A percentile compares a stretch with the other conserved stretches of the same genome.
These are phyloP conservation scores for Starmera stellimalicola DNA, from an alignment of 1,139 yeast genomes.

Conservation along the genomic window DNA sequence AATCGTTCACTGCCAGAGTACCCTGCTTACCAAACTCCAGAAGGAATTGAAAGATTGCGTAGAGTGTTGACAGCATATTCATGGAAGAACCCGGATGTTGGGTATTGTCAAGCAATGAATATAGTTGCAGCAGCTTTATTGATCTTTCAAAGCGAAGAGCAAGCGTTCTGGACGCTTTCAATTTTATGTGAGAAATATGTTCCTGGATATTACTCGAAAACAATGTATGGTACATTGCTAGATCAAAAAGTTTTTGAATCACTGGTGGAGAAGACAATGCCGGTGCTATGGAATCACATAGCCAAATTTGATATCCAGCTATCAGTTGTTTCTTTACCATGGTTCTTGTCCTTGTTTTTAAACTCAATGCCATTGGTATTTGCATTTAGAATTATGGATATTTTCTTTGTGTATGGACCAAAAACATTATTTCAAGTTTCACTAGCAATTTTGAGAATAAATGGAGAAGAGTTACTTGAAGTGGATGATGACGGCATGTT, in stretches of 20 bases:
- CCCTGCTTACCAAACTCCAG: slow-evolving; percentile 80
- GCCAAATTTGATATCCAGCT: slow-evolving; percentile 74
- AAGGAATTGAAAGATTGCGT: slow-evolving; percentile 78
- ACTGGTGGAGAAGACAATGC: slow-evolving; percentile 83
- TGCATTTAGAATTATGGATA: slow-evolving; percentile 88
- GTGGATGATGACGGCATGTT: slow-evolving; percentile 92
- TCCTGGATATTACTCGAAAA: slow-evolving; percentile 94
- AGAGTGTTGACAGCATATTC: slow-evolving; percentile 89
- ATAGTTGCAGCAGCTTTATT: slow-evolving; percentile 90
- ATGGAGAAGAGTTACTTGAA: slow-evolving; percentile 72
- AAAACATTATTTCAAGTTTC: slow-evolving; percentile 89
- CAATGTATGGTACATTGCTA: slow-evolving; percentile 93
- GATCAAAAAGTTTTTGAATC: slow-evolving; percentile 94
- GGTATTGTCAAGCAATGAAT: slow-evolving; percentile 99
- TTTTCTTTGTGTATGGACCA: slow-evolving; percentile 86
- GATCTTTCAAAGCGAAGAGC: slow-evolving; percentile 94
- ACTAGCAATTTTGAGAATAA: slow-evolving; percentile 73
- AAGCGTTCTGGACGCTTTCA: slow-evolving; percentile 89
- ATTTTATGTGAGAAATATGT: slow-evolving; percentile 77
- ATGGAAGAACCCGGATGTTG: slow-evolving; percentile 96
- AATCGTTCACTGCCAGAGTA: slow-evolving; percentile 93
- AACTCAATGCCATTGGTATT: slow-evolving; percentile 92
- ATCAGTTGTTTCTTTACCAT: slow-evolving; percentile 91
- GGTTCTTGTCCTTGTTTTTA: slow-evolving; percentile 88
- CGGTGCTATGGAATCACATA: slow-evolving; percentile 79